Evolutionary conservation across 306 rosid species (phyloP), one percentile per base, ranked within the genome.

Genomic region (Lupinus albus): DNA sequence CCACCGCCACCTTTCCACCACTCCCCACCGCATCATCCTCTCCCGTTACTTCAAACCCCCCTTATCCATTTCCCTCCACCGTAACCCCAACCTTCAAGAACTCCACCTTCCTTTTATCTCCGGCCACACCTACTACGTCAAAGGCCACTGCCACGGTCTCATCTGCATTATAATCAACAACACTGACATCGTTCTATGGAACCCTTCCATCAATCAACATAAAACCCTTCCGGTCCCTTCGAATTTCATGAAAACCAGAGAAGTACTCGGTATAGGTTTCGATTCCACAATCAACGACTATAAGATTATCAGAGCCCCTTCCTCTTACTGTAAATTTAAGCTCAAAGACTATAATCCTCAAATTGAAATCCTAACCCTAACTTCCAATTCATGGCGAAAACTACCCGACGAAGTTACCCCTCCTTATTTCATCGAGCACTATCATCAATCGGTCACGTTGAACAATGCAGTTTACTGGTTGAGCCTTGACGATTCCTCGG

Each of bases 91-190:
- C 82, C 56, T 67, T 1, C 38, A 13, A 10, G 67, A 76, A 63
- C 71, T 79, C 12, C 67, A 61, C 8, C 68, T 76, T 9, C 48
- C 28, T 8, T 32, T 48, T n/a, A 62, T 47, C 0, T 33, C 2
- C 2, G 60, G 70, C 25, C 36, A 80, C 51, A 81, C 82, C 3
- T 83, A 80, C 13, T 79, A 74, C 32, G 87, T 83, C 0, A 83
- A 83, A 57, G 87, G 84, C 4, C 84, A 80, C 50, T 83, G 76
- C 38, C 76, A 83, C 13, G 87, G 87, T 10, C 42, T 83, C 18
- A 35, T 83, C 14, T 80, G 84, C 44, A 2, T 72, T 16, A 81
- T 83, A n/a, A 20, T 77, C 67, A 80, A 61, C n/a, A 80, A 83
- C 17, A 82, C 84, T 6, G 18, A 56, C 17, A 78, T 77, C 32